Conservation (phyloP, 1,139 yeast genomes). For the Magnusiomyces paraingens region DNA sequence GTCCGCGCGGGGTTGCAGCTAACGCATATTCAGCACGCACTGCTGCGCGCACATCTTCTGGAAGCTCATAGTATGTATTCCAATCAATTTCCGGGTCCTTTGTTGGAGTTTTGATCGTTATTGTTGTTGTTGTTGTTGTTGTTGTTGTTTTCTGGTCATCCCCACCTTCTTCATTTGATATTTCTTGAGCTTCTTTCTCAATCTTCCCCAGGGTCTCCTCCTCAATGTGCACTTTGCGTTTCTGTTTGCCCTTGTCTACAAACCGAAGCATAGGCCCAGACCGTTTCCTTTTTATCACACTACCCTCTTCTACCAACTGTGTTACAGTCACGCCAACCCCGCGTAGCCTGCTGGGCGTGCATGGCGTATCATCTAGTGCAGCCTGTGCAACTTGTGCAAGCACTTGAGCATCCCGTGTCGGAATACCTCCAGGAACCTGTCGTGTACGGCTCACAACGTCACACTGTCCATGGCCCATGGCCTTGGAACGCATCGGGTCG, state of each 20-base stretch:
- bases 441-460: slow-evolving; percentile 56
- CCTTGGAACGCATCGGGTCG: slow-evolving; percentile 42
- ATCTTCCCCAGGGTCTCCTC: too few species aligned
- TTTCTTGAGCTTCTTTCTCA: too few species aligned
- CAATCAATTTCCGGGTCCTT: slow-evolving; percentile 12
- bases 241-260: background rate
- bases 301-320: slow-evolving; percentile 6
- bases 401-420: slow-evolving; percentile 57
- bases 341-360: slow-evolving; percentile 63
- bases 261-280: background rate
- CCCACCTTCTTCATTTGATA: background rate
- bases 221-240: background rate
- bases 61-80: slow-evolving; percentile 11
- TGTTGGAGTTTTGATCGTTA: background rate
- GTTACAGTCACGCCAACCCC: slow-evolving; percentile 71
- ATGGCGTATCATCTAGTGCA: slow-evolving; percentile 48
- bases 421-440: slow-evolving; percentile 42
- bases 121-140: background rate
- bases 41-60: slow-evolving; percentile 6
- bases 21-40: slow-evolving; percentile 11
- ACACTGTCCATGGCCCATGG: slow-evolving; percentile 78
- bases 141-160: background rate
- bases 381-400: slow-evolving; percentile 57
- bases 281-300: background rate
- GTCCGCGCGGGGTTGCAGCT: background rate